Percentiles rank a stretch among this genome's conserved stretches.
Conservation (phyloP, 179 eudicot genomes). For the Patellifolia procumbens region DNA sequence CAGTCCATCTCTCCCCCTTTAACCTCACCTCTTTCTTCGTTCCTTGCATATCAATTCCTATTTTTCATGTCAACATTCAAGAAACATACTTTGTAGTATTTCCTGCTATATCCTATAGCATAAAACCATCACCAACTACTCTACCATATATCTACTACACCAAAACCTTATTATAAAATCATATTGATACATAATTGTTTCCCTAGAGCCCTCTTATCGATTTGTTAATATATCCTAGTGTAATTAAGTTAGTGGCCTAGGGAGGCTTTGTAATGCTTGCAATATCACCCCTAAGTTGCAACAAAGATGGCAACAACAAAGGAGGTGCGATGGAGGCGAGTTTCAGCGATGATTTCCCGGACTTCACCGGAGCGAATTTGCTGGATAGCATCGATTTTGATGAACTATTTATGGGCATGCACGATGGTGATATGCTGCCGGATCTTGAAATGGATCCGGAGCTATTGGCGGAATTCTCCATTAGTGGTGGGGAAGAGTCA, state of each 20-base stretch:
- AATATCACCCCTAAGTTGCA: slow-evolving; percentile 51
- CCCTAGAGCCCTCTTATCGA: background rate
- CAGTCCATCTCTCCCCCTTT: slow-evolving; percentile 1
- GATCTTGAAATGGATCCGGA: slow-evolving; percentile 95
- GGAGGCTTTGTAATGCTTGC: slow-evolving; percentile 55
- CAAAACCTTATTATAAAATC: background rate
- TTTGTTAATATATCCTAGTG: background rate
- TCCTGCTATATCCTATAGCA: background rate
- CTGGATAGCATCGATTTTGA: slow-evolving; percentile 81
- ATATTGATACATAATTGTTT: background rate
- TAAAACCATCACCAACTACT: background rate
- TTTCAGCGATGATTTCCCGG: slow-evolving; percentile 45
- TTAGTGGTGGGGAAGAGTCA: slow-evolving; percentile 58
- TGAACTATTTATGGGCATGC: slow-evolving; percentile 65
- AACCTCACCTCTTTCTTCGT: background rate
- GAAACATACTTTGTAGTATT: background rate
- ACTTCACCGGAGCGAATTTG: slow-evolving; percentile 50
- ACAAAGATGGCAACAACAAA: slow-evolving; percentile 49
- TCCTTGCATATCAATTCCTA: background rate
- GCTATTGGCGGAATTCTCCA: slow-evolving; percentile 70
- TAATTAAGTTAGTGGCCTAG: background rate
- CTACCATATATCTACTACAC: background rate
- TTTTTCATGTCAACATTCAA: slow-evolving; percentile 1
- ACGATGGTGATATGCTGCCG: slow-evolving; percentile 57
- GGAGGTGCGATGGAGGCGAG: slow-evolving; percentile 31